Percentiles rank a stretch among this genome's conserved stretches.
These are phyloP conservation scores for Oryza coarctata DNA, from an alignment of 176 grass and related monocot genomes.

Conservation along the genomic window DNA sequence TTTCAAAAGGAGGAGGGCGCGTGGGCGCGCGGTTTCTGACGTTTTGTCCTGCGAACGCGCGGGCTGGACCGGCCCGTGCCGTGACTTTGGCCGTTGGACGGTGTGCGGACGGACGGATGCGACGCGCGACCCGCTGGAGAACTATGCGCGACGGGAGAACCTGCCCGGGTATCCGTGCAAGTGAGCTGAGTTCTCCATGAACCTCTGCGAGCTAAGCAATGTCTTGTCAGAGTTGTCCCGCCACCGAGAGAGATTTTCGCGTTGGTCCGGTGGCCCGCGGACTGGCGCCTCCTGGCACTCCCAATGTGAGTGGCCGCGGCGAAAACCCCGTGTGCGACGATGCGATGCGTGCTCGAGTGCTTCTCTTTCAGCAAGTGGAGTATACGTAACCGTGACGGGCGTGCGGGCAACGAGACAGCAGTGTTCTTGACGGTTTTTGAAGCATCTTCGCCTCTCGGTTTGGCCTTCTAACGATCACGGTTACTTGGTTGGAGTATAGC, in stretches of 20 bases:
- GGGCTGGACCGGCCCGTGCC: not conserved
- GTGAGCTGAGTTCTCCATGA: not conserved
- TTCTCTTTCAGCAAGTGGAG: not conserved
- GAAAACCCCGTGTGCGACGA: too few relatives aligned
- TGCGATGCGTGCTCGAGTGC: too few relatives aligned
- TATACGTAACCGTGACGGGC: not conserved
- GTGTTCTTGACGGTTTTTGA: too few relatives aligned
- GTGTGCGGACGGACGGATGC: not conserved
- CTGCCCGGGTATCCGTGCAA: constrained; percentile 14
- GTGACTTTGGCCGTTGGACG: constrained; percentile 19
- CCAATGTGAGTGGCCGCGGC: not conserved
- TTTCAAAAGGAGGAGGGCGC: not conserved
- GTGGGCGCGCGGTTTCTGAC: constrained; percentile 27
- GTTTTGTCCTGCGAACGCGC: not conserved
- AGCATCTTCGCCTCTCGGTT: too few relatives aligned
- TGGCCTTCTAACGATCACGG: too few relatives aligned
- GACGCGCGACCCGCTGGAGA: not conserved
- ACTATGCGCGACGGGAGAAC: constrained; percentile 10
- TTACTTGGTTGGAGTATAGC: too few relatives aligned
- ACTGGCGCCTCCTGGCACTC: not conserved
- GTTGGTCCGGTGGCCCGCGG: not conserved
- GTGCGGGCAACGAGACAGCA: too few relatives aligned
- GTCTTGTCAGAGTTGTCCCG: not conserved
- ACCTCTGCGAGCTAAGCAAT: not conserved
- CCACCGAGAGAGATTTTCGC: not conserved